Evolutionary conservation across 2,329 filamentous ascomycete genomes (phyloP), one percentile per base, ranked within the genome.

Genomic region (Botryotinia calthae): DNA sequence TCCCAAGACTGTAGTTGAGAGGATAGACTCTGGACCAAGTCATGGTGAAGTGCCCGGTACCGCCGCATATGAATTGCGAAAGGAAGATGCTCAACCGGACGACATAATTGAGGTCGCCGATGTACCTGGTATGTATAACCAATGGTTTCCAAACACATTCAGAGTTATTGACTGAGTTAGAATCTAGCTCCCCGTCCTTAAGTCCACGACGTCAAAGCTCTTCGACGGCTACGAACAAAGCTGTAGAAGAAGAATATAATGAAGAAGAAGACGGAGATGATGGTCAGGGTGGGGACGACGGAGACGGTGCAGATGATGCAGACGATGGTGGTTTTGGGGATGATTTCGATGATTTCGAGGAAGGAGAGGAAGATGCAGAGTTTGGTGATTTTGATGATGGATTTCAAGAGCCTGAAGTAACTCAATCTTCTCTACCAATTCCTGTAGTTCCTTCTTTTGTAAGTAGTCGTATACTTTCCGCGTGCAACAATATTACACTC

Each of bases 301-400:
- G 44, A 46, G 63, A 65, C 9, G 63, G 46, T 37, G 63, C 25
- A n/a, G 48, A 51, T 2, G 48, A 51, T 51, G 81, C 82, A 70
- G 81, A 82, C 63, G 81, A 82, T 67, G 78, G 84, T 40, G 87
- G 87, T 78, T 90, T 91, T 82, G 88, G 82, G 56, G 84, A 89
- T 78, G 91, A 93, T 78, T 94, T 93, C 82, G 90, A 92, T 79
- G 91, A 91, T 76, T 89, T 89, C 81, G 88, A 87, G 70, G 90
- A 86, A 77, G 86, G 85, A 64, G 84, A 84, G 73, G 84, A 85
- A 73, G 81, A 83, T 74, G 84, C 83, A 74, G 84, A 82, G 72
- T 85, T 85, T 77, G 85, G 86, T 77, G 86, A 87, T 79, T 88
- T 89, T 82, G 86, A 87, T 75, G 90, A 93, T 73, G 80, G 79